Evolutionary conservation across 78 protist genomes (phyloP).

Genomic region (Dictyostelium firmibasis): DNA sequence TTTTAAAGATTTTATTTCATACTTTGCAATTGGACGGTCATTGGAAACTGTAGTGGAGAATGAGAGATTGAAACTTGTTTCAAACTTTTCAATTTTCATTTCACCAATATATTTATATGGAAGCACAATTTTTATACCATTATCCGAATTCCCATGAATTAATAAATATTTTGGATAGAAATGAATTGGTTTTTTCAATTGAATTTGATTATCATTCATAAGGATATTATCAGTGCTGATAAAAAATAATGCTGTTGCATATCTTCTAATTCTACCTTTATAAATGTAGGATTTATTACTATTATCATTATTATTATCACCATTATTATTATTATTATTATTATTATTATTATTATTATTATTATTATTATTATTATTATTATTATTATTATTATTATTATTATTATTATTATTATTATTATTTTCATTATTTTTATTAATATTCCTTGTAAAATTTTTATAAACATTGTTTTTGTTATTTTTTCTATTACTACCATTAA

Average conservation of each 20-base stretch:
- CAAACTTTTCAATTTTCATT: neutral
- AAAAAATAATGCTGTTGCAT: neutral
- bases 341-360: neutral
- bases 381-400: too few species aligned
- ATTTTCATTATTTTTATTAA: too few species aligned
- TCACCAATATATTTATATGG: neutral
- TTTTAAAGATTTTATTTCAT: neutral
- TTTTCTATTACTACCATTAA: neutral
- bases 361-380: too few species aligned
- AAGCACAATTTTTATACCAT: neutral
- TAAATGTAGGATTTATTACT: neutral
- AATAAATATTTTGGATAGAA: neutral
- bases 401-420: too few species aligned
- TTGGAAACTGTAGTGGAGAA: neutral
- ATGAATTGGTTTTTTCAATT: neutral
- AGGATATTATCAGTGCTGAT: neutral
- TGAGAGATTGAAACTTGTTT: neutral
- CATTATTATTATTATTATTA: neutral
- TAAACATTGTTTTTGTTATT: too few species aligned
- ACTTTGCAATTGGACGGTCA: neutral
- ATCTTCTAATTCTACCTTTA: neutral
- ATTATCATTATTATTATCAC: neutral
- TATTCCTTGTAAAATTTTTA: too few species aligned
- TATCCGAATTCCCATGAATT: neutral
- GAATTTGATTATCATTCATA: neutral